Conservation (phyloP, 2,329 filamentous ascomycete species). For the Talaromyces sp. region DNA sequence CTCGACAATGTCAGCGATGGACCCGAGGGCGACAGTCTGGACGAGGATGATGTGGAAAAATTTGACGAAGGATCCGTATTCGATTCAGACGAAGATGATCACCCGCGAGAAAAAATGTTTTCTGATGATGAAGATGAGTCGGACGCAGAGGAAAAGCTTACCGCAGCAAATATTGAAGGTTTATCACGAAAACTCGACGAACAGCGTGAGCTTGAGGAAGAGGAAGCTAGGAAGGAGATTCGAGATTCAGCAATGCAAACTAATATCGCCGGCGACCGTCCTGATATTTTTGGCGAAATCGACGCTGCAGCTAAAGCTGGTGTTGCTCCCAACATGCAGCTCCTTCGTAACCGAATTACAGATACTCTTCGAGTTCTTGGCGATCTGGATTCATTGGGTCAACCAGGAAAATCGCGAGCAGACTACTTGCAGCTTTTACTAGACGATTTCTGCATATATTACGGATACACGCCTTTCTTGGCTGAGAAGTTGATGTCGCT, state of each 20-base stretch:
- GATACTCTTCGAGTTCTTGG: slow-evolving; percentile 89
- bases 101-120: slow-evolving; percentile 66
- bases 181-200: slow-evolving; percentile 79
- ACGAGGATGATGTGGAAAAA: slow-evolving; percentile 49
- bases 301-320: slow-evolving; percentile 56
- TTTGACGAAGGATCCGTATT: slow-evolving; percentile 56
- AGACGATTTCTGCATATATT: slow-evolving; percentile 92
- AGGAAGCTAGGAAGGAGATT: slow-evolving; percentile 78
- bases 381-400: slow-evolving; percentile 75
- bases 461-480: slow-evolving; percentile 91
- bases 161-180: slow-evolving; percentile 92
- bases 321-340: slow-evolving; percentile 81
- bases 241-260: slow-evolving; percentile 83
- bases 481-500: slow-evolving; percentile 92
- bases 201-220: slow-evolving; percentile 70
- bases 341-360: slow-evolving; percentile 82
- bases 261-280: slow-evolving; percentile 77
- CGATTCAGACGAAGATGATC: slow-evolving; percentile 61
- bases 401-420: slow-evolving; percentile 72
- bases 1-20: slow-evolving; percentile 35
- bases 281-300: slow-evolving; percentile 56
- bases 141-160: slow-evolving; percentile 83
- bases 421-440: slow-evolving; percentile 85
- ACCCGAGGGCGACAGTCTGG: slow-evolving; percentile 47
- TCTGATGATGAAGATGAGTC: slow-evolving; percentile 91